Evolutionary conservation across 768 basidiomycete species (phyloP).

Genomic region (Mycena polygramma): DNA sequence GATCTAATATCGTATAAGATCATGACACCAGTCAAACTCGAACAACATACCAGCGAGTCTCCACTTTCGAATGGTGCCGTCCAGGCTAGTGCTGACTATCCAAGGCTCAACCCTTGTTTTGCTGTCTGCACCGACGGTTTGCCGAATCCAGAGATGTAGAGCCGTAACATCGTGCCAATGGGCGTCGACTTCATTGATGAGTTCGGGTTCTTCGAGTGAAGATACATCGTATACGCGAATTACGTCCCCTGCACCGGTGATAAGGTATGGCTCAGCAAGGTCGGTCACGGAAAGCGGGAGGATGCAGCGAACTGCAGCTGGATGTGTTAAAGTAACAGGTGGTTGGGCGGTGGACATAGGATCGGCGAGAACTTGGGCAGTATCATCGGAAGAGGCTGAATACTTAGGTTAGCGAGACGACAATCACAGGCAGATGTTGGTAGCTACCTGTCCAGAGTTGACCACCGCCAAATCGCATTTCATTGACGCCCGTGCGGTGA

Average conservation of each 20-base stretch:
- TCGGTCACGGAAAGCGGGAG: constrained; percentile 76
- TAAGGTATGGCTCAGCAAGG: constrained; percentile 77
- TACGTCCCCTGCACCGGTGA: constrained; percentile 88
- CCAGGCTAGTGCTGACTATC: constrained; percentile 87
- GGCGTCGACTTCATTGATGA: constrained; percentile 82
- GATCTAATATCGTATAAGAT: constrained; percentile 47
- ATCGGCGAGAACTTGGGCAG: constrained; percentile 70
- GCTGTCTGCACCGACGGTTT: constrained; percentile 57
- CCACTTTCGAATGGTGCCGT: constrained; percentile 92
- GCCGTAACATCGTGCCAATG: constrained; percentile 93
- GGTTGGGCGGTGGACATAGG: constrained; percentile 51
- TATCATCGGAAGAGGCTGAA: constrained; percentile 91
- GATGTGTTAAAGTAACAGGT: constrained; percentile 69
- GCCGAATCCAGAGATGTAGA: constrained; percentile 79
- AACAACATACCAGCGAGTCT: constrained; percentile 67
- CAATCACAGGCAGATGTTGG: background rate
- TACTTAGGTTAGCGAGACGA: background rate
- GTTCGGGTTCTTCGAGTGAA: constrained; percentile 72
- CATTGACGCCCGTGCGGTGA: constrained; percentile 89
- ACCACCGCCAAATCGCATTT: constrained; percentile 73
- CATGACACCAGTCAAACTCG: background rate
- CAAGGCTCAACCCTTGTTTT: constrained; percentile 75
- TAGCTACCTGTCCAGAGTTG: constrained; percentile 90
- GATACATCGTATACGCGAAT: constrained; percentile 88
- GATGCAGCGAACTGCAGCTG: constrained; percentile 76